Percentiles rank a stretch among this genome's conserved stretches.
Conservation (phyloP, 352 stramenopile species). For the Pythium periplocum region DNA sequence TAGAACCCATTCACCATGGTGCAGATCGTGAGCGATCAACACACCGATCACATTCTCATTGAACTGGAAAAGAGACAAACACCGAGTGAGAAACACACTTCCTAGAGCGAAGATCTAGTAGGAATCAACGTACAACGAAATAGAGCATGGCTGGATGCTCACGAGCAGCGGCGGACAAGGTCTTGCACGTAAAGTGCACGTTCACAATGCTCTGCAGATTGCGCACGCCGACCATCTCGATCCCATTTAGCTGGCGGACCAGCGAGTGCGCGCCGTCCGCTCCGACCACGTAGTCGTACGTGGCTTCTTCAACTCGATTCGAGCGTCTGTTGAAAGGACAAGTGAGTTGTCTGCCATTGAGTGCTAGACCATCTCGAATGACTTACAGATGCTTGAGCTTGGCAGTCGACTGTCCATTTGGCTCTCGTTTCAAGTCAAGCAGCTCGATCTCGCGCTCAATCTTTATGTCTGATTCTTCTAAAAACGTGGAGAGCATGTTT, state of each 20-base stretch:
- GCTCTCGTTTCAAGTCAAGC: slow-evolving; percentile 23
- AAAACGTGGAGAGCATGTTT: slow-evolving; percentile 47
- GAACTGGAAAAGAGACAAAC: slow-evolving; percentile 32
- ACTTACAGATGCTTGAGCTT: neutral
- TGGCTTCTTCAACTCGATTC: slow-evolving; percentile 29
- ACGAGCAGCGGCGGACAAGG: slow-evolving; percentile 41
- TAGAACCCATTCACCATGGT: slow-evolving; percentile 86
- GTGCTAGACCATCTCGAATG: neutral
- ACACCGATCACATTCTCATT: slow-evolving; percentile 86
- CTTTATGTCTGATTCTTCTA: slow-evolving; percentile 32
- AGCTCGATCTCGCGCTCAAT: slow-evolving; percentile 67
- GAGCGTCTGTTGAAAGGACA: neutral
- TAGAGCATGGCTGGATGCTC: slow-evolving; percentile 92
- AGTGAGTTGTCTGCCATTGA: too few species aligned
- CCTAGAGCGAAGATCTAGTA: neutral
- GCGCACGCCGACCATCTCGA: slow-evolving; percentile 62
- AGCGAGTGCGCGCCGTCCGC: slow-evolving; percentile 89
- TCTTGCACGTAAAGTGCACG: slow-evolving; percentile 90
- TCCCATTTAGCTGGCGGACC: slow-evolving; percentile 61
- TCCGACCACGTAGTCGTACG: slow-evolving; percentile 84
- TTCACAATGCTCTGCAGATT: slow-evolving; percentile 93
- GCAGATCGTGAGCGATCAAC: slow-evolving; percentile 90
- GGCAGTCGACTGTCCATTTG: neutral
- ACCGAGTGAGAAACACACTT: neutral
- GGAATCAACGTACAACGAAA: slow-evolving; percentile 67